Evolutionary conservation across 2,329 filamentous ascomycete species (phyloP), one percentile per base, ranked within the genome.

Genomic region (Fusarium nelsonii): DNA sequence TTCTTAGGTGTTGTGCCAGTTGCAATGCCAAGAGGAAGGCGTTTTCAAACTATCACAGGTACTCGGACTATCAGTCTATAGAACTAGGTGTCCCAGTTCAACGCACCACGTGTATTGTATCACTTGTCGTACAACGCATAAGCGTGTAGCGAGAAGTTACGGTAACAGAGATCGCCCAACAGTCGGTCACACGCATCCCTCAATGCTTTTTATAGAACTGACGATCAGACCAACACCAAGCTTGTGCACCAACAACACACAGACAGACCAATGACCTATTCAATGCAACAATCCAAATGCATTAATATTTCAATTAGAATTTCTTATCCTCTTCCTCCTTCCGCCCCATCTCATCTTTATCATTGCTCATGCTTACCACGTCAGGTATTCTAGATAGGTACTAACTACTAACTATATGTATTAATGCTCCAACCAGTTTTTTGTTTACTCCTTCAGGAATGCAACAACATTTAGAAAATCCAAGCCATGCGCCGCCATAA

Each of bases 201-300:
- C n/a, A 41, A 40, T 61, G 53, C 66, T 67, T 60, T 69, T 67
- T 69, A 69, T 69, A 69, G 65, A 67, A 63, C 43, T 20, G 32
- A 20, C 28, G 30, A 58, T 41, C 39, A 30, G 52, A 23, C 36
- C 49, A 43, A 52, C 43, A 20, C 28, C 28, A 18, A 51, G n/a
- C 36, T 11, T 45, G 12, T 45, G 34, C 20, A 20, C 40, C 20
- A 16, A 8, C 64, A 43, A 58, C 43, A 44, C 50, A 62, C 49
- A 43, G 39, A 23, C 44, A 43, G 39, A 23, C 44, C 51, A 61
- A 41, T 49, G 20, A 28, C n/a, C 5, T 36, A 28, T 37, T 54
- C 18, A 26, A 33, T 28, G 28, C 52, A 51, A 58, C 33, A 45
- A 37, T 26, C 28, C 14, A 44, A 48, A 49, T 40, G 23, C 59